Evolutionary conservation across 2,329 filamentous ascomycete species (phyloP).

Genomic region (Penicillium sp.): DNA sequence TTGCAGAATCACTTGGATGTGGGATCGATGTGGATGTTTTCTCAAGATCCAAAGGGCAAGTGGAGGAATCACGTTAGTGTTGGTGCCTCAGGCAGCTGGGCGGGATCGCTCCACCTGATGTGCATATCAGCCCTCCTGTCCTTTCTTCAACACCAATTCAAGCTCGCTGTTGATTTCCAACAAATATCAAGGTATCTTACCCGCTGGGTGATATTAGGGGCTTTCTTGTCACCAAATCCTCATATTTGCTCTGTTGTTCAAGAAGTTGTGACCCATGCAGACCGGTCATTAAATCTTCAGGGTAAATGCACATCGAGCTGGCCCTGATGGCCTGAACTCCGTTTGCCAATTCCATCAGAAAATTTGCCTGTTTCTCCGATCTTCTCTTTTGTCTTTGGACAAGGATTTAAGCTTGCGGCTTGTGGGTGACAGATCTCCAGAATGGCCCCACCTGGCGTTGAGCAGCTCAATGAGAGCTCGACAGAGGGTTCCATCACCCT

Average conservation of each 20-base stretch:
- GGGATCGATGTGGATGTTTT: not conserved
- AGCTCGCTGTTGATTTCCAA: not conserved
- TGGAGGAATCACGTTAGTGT: slow-evolving; percentile 20
- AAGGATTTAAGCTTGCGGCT: not conserved
- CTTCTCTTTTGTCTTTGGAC: not conserved
- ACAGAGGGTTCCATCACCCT: not conserved
- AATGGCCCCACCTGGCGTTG: not conserved
- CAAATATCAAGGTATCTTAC: not conserved
- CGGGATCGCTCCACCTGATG: not conserved
- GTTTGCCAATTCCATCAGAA: not conserved
- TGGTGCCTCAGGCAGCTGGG: slow-evolving; percentile 9
- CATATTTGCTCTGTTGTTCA: not conserved
- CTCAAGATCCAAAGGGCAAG: not conserved
- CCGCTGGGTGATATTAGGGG: not conserved
- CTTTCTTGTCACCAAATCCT: too few species aligned
- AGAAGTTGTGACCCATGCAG: not conserved
- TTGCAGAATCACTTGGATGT: not conserved
- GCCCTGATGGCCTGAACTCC: not conserved
- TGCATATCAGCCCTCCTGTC: not conserved
- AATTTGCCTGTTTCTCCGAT: not conserved
- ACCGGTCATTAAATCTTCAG: not conserved
- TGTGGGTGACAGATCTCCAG: not conserved
- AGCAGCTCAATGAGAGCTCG: not conserved
- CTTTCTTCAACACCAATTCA: not conserved
- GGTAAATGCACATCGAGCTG: not conserved